Percentiles rank a stretch among this genome's conserved stretches.
These are phyloP conservation scores for Collybiopsis confluens DNA, from an alignment of 768 basidiomycete genomes.

Conservation along the genomic window DNA sequence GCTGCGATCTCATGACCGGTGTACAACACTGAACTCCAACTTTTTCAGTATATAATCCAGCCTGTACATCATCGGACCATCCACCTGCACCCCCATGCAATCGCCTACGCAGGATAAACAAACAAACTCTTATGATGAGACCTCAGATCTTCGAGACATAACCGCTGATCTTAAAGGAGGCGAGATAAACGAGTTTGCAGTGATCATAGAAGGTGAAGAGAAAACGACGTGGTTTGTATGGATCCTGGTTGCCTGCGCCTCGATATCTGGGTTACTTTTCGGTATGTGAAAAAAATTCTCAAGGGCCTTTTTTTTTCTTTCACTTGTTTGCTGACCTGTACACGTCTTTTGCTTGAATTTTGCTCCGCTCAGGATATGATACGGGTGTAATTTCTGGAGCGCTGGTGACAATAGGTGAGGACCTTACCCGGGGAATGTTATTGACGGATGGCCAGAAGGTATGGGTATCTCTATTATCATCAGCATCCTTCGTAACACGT, in stretches of 20 bases:
- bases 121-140: not conserved
- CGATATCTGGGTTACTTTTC: constrained; percentile 73
- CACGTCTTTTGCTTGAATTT: not conserved
- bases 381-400: constrained; percentile 80
- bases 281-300: no score
- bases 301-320: no score
- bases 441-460: constrained; percentile 67
- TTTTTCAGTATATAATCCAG: not conserved
- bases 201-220: constrained; percentile 63
- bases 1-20: not conserved
- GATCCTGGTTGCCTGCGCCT: constrained; percentile 71
- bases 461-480: not conserved
- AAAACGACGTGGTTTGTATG: constrained; percentile 71
- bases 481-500: not conserved
- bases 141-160: not conserved
- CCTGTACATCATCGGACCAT: not conserved
- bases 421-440: constrained; percentile 40
- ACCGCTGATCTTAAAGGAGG: constrained; percentile 30
- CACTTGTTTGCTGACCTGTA: not conserved
- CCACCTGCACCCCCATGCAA: not conserved
- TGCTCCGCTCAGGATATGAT: constrained; percentile 56
- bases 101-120: not conserved
- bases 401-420: constrained; percentile 66
- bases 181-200: constrained; percentile 56
- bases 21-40: not conserved